These are phyloP conservation scores for Colletotrichum endophyticum DNA, from an alignment of 2,329 filamentous ascomycete genomes.

Conservation along the genomic window DNA sequence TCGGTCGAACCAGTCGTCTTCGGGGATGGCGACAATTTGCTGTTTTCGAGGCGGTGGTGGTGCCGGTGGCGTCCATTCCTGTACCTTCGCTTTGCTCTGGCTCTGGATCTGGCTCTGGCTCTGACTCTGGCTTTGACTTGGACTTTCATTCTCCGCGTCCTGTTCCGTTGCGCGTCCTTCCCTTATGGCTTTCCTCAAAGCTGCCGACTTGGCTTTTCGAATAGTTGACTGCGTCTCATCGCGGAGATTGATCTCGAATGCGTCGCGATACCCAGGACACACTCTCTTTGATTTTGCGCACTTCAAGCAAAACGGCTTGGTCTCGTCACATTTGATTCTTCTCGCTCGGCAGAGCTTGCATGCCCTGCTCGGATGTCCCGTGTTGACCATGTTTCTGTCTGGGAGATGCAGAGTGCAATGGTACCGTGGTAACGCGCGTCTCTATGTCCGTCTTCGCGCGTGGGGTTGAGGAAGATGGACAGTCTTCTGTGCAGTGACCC, in stretches of 20 bases:
- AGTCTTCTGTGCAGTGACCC: neutral
- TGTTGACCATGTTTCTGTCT: constrained; percentile 18
- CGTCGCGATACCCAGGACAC: constrained; percentile 21
- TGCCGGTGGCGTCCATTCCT: constrained; percentile 15
- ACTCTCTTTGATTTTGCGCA: constrained; percentile 30
- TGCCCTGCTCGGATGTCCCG: constrained; percentile 19
- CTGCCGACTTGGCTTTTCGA: constrained; percentile 22
- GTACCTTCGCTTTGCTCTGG: neutral
- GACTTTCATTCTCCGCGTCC: constrained; percentile 1
- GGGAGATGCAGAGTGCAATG: neutral
- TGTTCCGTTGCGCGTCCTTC: constrained; percentile 14
- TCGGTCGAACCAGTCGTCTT: constrained; percentile 15
- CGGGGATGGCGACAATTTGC: constrained; percentile 3
- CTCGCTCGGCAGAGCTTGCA: constrained; percentile 34
- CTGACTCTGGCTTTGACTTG: neutral
- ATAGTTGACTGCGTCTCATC: constrained; percentile 23
- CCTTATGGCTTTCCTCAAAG: constrained; percentile 14
- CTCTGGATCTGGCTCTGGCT: neutral
- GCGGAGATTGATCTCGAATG: constrained; percentile 23
- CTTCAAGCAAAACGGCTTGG: constrained; percentile 34
- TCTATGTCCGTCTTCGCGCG: neutral
- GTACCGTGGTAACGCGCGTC: neutral
- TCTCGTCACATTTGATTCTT: constrained; percentile 41
- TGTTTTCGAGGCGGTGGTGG: constrained; percentile 1
- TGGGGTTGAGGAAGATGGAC: neutral